Percentiles rank a stretch among this genome's conserved stretches.
Conservation (phyloP, 495 filamentous ascomycete species). For the Glarea lozoyensis region DNA sequence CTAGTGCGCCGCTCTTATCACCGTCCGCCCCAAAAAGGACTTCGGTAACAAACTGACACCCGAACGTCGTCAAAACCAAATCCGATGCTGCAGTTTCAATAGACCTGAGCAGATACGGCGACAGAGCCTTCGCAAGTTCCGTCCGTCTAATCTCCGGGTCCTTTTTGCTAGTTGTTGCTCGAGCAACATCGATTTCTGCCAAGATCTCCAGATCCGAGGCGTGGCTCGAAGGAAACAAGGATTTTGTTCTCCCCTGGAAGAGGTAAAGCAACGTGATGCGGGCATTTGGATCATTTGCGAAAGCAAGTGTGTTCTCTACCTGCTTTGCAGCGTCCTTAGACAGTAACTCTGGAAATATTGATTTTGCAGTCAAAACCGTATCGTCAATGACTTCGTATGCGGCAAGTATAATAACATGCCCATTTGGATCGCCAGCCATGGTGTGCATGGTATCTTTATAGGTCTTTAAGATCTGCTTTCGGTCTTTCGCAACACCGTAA, state of each 20-base stretch:
- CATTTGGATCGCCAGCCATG: conserved; percentile 71
- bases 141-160: conserved; percentile 62
- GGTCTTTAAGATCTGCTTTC: conserved; percentile 75
- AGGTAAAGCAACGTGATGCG: conserved; percentile 78
- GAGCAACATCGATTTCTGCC: conserved; percentile 63
- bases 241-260: conserved; percentile 61
- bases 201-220: conserved; percentile 55
- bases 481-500: conserved; percentile 81
- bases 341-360: conserved; percentile 74
- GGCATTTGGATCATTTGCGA: conserved; percentile 60
- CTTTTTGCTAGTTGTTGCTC: conserved; percentile 83
- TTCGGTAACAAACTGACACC: conserved; percentile 78
- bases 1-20: conserved; percentile 59
- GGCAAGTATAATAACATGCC: conserved; percentile 70
- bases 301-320: conserved; percentile 50
- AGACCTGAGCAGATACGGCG: conserved; percentile 57
- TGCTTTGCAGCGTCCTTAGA: conserved; percentile 53
- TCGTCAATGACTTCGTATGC: conserved; percentile 91
- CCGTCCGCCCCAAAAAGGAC: conserved; percentile 68
- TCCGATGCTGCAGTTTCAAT: conserved; percentile 58
- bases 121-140: conserved; percentile 64
- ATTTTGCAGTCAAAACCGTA: conserved; percentile 77
- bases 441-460: conserved; percentile 78
- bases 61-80: conserved; percentile 66
- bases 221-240: conserved; percentile 53